Conservation (phyloP, 345 rosid genomes). For the Eucalyptus marginata region DNA sequence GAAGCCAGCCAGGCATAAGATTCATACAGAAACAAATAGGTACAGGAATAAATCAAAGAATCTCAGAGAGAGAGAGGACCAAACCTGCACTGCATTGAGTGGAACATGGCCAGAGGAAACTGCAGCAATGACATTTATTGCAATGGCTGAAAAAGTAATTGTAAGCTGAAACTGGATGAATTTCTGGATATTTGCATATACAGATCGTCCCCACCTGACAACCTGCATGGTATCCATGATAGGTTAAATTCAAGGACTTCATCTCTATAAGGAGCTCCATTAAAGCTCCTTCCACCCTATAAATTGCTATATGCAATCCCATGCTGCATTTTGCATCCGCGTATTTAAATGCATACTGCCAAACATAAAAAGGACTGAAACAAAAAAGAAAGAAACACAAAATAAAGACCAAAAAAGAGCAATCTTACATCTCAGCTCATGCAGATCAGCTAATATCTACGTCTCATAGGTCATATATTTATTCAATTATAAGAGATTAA, state of each 20-base stretch:
- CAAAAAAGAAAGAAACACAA: not conserved
- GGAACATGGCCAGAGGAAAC: constrained; percentile 89
- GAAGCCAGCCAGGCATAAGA: not conserved
- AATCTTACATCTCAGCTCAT: not conserved
- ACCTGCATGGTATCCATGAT: constrained; percentile 25
- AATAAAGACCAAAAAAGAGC: not conserved
- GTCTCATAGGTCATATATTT: not conserved
- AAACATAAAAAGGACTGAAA: not conserved
- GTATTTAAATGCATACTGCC: not conserved
- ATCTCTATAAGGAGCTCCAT: not conserved
- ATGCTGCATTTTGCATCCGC: not conserved
- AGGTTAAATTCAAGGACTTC: not conserved
- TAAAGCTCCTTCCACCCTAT: not conserved
- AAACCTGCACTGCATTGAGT: constrained; percentile 89
- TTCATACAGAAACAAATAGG: not conserved
- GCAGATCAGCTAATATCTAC: not conserved
- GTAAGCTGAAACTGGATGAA: constrained; percentile 97
- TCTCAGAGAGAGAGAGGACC: not conserved
- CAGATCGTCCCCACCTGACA: constrained; percentile 98
- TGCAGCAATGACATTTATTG: constrained; percentile 87
- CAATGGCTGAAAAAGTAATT: constrained; percentile 85
- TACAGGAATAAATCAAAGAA: not conserved
- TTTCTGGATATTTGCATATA: constrained; percentile 92
- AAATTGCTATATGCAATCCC: not conserved
- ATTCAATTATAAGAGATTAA: not conserved